Evolutionary conservation across 768 basidiomycete species (phyloP), one percentile per base, ranked within the genome.

Genomic region (Lactarius vividus): DNA sequence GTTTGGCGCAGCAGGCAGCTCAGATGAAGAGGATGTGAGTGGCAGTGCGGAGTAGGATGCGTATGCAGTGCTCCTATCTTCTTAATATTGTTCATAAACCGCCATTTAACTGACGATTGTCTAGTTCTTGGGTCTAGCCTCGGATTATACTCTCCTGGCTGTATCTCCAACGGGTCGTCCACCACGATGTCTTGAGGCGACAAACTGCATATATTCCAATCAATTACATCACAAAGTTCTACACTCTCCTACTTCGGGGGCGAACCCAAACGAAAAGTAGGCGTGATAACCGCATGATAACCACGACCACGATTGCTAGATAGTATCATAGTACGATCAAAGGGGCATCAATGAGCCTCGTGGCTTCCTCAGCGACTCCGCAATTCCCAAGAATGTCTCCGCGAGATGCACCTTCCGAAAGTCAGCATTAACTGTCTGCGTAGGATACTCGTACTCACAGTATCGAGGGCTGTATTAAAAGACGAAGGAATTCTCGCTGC

Each of bases 371-470:
- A 87, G 71, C 1, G 85, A 85, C 60, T 85, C 83, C 0, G 85
- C 84, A 61, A 86, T 79, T 35, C 80, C 81, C 28, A 86, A 71
- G 78, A 87, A 87, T 3, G 85, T 82, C 69, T 85, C 78, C 0
- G 85, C 81, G 11, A 87, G 78, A 64, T 78, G 80, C 15, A 86
- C 77, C 85, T 86, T 65, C 8, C 29, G 49, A 18, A 59, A 42
- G 37, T 53, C 10, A 63, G 10, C 9, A 31, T n/a, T 42, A 54
- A 9, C 8, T 18, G n/a, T 33, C 20, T 10, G 28, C 6, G 20
- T 15, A 55, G 3, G 39, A 29, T 15, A 72, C 79, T 57, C 64
- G 53, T 18, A 72, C 79, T 57, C 64, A 84, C 86, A 58, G 84
- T 81, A 70, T 85, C 81, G 1, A 84, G 76, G 4, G 84, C 85